A percentile compares a stretch with the other conserved stretches of the same genome.
These are phyloP conservation scores for Xylaria arbuscula DNA, from an alignment of 2,329 filamentous ascomycete genomes.

Conservation along the genomic window DNA sequence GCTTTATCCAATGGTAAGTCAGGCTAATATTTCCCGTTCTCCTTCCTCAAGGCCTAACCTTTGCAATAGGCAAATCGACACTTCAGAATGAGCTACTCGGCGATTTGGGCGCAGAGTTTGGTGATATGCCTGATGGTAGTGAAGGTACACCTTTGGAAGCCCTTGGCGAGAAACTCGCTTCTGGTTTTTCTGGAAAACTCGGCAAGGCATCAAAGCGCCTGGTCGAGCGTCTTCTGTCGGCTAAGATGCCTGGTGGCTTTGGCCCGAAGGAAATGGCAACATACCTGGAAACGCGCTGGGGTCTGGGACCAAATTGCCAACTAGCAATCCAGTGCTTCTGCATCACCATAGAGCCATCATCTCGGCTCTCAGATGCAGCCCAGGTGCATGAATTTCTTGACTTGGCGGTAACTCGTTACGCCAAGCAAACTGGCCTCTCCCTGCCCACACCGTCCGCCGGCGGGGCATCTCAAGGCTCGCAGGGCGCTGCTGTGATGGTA, in stretches of 20 bases:
- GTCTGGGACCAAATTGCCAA: conserved; percentile 84
- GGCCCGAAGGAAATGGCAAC: conserved; percentile 96
- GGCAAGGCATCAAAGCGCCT: conserved; percentile 95
- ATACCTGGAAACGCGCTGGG: conserved; percentile 94
- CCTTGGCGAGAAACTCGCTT: conserved; percentile 92
- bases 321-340: conserved; percentile 89
- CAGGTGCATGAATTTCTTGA: conserved; percentile 95
- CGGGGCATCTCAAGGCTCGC: conserved; percentile 72
- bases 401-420: conserved; percentile 88
- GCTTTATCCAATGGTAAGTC: conserved; percentile 87
- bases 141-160: conserved; percentile 97
- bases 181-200: conserved; percentile 96
- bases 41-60: conserved; percentile 30
- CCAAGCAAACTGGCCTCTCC: conserved; percentile 82
- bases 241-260: conserved; percentile 99
- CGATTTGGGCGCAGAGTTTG: conserved; percentile 97
- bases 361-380: conserved; percentile 86
- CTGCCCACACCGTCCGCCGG: conserved; percentile 80
- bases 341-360: conserved; percentile 89
- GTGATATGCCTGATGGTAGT: conserved; percentile 97
- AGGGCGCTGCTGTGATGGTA: conserved; percentile 96
- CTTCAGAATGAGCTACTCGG: conserved; percentile 98
- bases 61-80: conserved; percentile 86
- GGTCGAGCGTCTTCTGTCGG: conserved; percentile 93
- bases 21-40: conserved; percentile 53